phyloP scores from a whole-genome alignment of 2,329 filamentous ascomycete species.

The Aspergillus latus region DNA sequence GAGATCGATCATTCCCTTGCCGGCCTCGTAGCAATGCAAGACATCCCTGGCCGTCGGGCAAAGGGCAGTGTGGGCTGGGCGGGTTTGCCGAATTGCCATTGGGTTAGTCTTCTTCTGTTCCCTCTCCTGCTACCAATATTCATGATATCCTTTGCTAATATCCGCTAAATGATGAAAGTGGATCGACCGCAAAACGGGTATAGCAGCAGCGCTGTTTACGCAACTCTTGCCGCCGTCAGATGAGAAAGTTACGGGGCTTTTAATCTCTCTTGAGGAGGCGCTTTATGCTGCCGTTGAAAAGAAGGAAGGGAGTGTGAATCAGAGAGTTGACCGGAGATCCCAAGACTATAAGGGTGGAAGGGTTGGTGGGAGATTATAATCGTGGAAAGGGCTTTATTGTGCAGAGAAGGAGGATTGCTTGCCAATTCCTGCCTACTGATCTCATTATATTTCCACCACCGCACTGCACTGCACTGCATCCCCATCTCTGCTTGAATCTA shows the following conservation, averaged over 20 bases:
- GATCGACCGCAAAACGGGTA: not conserved
- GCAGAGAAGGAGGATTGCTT: too few species aligned
- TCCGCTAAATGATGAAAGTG: not conserved
- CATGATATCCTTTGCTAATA: too few species aligned
- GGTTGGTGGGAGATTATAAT: too few species aligned
- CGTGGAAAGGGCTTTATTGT: too few species aligned
- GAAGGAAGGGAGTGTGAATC: too few species aligned
- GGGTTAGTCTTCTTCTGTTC: not conserved
- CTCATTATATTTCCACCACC: too few species aligned
- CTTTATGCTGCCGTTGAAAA: not conserved
- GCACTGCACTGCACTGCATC: too few species aligned
- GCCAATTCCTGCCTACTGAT: too few species aligned
- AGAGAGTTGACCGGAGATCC: too few species aligned
- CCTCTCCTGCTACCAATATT: not conserved
- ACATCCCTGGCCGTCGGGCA: not conserved
- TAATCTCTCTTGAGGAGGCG: not conserved
- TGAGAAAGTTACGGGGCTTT: not conserved
- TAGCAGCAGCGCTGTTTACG: not conserved
- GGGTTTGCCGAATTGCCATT: slow-evolving; percentile 2
- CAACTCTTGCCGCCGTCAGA: slow-evolving; percentile 4
- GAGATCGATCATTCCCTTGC: not conserved
- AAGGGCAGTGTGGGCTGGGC: not conserved
- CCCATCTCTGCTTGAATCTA: too few species aligned
- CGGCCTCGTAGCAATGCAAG: not conserved
- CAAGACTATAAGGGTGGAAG: too few species aligned